Conservation (phyloP, 2,329 filamentous ascomycete genomes). For the Colletotrichum eleusines region DNA sequence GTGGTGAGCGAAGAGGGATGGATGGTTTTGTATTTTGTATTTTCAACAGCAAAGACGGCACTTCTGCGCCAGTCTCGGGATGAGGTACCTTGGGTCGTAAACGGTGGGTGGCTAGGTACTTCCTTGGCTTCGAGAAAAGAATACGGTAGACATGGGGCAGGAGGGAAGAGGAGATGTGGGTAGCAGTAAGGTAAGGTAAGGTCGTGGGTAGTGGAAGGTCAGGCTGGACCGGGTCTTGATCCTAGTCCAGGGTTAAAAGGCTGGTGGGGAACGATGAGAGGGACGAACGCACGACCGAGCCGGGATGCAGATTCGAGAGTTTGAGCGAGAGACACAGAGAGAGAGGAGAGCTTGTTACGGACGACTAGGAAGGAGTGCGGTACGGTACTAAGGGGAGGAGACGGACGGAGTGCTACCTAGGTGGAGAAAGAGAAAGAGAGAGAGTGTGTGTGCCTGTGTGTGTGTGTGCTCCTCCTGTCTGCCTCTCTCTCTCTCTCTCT, state of each 20-base stretch:
- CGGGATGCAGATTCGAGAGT: constrained; percentile 33
- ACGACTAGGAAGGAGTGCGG: background rate
- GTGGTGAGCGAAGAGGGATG: constrained; percentile 29
- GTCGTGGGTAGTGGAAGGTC: constrained; percentile 26
- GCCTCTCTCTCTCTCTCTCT: too few species aligned
- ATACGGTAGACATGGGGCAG: constrained; percentile 40
- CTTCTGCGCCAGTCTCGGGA: constrained; percentile 35
- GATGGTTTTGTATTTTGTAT: constrained; percentile 42
- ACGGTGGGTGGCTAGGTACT: constrained; percentile 40
- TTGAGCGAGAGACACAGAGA: constrained; percentile 27
- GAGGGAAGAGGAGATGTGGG: constrained; percentile 13
- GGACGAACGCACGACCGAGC: constrained; percentile 40
- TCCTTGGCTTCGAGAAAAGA: constrained; percentile 42
- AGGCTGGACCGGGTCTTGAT: constrained; percentile 36
- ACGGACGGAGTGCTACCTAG: constrained; percentile 11
- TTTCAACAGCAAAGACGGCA: constrained; percentile 34
- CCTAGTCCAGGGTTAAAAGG: constrained; percentile 22
- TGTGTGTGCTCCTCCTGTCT: too few species aligned
- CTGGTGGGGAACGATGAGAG: constrained; percentile 40
- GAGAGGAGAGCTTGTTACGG: constrained; percentile 4
- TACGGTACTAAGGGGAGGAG: constrained; percentile 3
- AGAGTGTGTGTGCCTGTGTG: too few species aligned
- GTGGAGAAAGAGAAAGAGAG: constrained; percentile 5
- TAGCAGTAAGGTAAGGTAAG: constrained; percentile 23
- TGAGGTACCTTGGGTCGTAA: constrained; percentile 37